Conservation (phyloP, 2,329 filamentous ascomycete genomes). For the Sporothrix schenckii region DNA sequence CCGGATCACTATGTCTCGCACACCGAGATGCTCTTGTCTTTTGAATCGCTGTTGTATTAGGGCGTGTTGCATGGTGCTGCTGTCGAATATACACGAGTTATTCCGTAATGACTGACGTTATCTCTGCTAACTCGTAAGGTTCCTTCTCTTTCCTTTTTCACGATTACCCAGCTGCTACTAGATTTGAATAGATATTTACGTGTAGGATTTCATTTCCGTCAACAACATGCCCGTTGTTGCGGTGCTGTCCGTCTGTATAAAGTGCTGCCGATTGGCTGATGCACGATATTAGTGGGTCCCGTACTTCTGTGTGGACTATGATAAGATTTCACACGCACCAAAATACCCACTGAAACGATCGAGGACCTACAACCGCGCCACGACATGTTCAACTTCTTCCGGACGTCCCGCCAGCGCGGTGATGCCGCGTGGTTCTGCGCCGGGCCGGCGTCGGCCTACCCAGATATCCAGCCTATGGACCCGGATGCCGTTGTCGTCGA, state of each 20-base stretch:
- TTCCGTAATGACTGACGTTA: background rate
- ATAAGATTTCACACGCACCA: conserved; percentile 6
- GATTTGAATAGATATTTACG: background rate
- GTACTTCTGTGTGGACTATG: background rate
- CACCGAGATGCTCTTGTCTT: conserved; percentile 25
- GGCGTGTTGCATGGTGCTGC: background rate
- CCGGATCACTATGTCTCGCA: conserved; percentile 21
- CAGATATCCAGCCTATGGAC: conserved; percentile 49
- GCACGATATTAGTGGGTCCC: background rate
- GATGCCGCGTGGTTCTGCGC: conserved; percentile 51
- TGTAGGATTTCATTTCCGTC: background rate
- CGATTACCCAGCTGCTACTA: background rate
- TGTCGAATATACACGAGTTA: background rate
- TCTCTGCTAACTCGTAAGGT: background rate
- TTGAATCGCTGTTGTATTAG: conserved; percentile 16
- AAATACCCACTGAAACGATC: background rate
- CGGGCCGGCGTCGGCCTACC: conserved; percentile 59
- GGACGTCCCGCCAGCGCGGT: conserved; percentile 20
- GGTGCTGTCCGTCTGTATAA: background rate
- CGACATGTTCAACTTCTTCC: conserved; percentile 29
- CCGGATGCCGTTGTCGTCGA: conserved; percentile 37
- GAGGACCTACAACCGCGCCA: background rate
- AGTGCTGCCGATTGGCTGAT: background rate
- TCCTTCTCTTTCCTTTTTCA: background rate
- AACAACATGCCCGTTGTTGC: background rate